A percentile compares a stretch with the other conserved stretches of the same genome.
Conservation (phyloP, 352 stramenopile genomes). For the Phytopythium oedochilum region DNA sequence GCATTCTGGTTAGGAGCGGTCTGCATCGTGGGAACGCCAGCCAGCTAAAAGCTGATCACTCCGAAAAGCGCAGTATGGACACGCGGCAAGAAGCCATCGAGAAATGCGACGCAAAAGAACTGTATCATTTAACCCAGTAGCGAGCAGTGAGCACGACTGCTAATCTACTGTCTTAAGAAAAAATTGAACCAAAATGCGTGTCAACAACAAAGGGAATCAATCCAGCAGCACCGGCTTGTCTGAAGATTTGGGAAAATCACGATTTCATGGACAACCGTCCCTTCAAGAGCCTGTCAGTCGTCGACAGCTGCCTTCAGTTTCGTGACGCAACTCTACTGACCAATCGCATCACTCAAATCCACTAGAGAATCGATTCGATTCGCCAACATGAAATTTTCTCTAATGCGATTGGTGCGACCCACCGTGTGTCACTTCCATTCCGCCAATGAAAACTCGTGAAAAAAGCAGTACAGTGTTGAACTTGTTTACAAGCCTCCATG, state of each 20-base stretch:
- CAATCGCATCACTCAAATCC: neutral
- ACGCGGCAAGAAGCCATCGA: neutral
- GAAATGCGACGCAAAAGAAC: conserved; percentile 6
- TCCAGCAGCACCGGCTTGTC: neutral
- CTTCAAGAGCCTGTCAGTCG: too few species aligned
- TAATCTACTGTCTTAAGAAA: neutral
- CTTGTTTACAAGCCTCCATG: neutral
- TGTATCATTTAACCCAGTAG: neutral
- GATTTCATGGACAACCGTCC: too few species aligned
- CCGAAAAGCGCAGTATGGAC: neutral
- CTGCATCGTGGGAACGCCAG: neutral
- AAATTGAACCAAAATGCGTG: neutral
- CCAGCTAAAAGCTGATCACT: neutral
- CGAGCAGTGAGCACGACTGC: too few species aligned
- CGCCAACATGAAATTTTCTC: neutral
- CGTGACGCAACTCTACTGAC: neutral
- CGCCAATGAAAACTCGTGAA: neutral
- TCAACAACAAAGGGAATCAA: conserved; percentile 4
- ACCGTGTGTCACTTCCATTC: neutral
- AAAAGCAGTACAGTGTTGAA: neutral
- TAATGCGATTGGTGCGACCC: conserved; percentile 3
- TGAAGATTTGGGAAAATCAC: conserved; percentile 3
- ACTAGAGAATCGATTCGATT: neutral
- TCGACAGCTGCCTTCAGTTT: conserved; percentile 2
- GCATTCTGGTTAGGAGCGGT: neutral